Percentiles rank a stretch among this genome's conserved stretches.
These are phyloP conservation scores for Nigrograna mackinnonii DNA, from an alignment of 2,329 filamentous ascomycete species.

Conservation along the genomic window DNA sequence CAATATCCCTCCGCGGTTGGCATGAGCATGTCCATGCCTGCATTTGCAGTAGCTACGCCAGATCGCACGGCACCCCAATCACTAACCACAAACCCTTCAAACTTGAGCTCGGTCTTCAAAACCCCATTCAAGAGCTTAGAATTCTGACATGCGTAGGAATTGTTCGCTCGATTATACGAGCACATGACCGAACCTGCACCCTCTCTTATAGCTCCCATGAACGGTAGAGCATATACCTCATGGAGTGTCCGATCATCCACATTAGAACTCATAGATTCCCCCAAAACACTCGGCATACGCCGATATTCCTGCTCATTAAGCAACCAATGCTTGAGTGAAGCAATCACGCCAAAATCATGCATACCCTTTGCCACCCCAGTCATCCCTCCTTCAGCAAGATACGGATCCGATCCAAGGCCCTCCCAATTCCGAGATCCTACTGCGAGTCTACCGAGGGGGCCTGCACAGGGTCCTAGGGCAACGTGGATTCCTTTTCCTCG, in stretches of 20 bases:
- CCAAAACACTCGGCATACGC: conserved; percentile 39
- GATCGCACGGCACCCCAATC: conserved; percentile 51
- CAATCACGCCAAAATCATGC: conserved; percentile 51
- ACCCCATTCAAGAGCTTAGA: conserved; percentile 51
- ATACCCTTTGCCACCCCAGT: conserved; percentile 50
- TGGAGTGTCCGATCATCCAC: conserved; percentile 67
- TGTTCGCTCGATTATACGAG: conserved; percentile 42
- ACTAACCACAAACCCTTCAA: conserved; percentile 47
- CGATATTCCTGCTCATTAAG: conserved; percentile 62
- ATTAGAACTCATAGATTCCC: conserved; percentile 65
- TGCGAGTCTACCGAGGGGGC: conserved; percentile 44
- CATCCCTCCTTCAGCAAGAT: conserved; percentile 59
- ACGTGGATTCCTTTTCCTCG: conserved; percentile 44
- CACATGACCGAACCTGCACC: conserved; percentile 67
- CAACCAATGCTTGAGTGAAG: conserved; percentile 48
- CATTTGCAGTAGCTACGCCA: conserved; percentile 49
- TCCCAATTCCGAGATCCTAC: conserved; percentile 49
- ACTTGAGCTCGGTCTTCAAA: conserved; percentile 56
- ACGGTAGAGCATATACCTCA: conserved; percentile 70
- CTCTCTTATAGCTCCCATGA: conserved; percentile 62
- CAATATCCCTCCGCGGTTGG: conserved; percentile 11
- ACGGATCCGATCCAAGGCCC: conserved; percentile 68
- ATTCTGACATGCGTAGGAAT: conserved; percentile 36
- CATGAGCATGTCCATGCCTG: conserved; percentile 55
- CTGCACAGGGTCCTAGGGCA: conserved; percentile 53